Evolutionary conservation across 2,329 filamentous ascomycete genomes (phyloP).

Genomic region (Trichophyton benhamiae): DNA sequence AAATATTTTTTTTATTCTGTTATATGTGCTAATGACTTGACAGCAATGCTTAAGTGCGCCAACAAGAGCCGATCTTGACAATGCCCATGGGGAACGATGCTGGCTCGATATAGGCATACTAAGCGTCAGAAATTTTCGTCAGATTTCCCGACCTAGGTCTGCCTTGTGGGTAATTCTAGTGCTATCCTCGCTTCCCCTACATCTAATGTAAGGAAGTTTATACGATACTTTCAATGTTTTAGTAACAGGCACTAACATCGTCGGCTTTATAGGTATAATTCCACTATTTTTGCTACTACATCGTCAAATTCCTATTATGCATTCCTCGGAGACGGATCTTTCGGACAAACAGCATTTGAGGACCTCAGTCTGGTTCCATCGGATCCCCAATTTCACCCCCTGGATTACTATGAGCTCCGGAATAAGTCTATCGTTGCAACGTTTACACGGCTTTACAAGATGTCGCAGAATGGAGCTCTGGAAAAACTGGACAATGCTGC

Average conservation of each 20-base stretch:
- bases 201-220: neutral
- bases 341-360: neutral
- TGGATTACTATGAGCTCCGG: neutral
- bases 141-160: neutral
- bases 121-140: constrained; percentile 19
- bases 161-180: neutral
- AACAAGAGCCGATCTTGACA: constrained; percentile 18
- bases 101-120: constrained; percentile 24
- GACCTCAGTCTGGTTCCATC: neutral
- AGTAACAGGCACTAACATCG: neutral
- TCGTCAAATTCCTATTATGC: neutral
- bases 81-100: constrained; percentile 18
- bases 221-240: neutral
- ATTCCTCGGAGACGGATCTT: neutral
- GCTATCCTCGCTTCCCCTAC: neutral
- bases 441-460: neutral
- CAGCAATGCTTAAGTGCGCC: neutral
- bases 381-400: neutral
- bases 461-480: neutral
- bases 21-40: neutral
- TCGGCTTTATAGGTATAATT: neutral
- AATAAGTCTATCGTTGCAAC: neutral
- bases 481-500: neutral
- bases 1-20: neutral
- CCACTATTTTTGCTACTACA: neutral